These are phyloP conservation scores for Mycothermus thermophilus DNA, from an alignment of 495 filamentous ascomycete genomes.

Conservation along the genomic window DNA sequence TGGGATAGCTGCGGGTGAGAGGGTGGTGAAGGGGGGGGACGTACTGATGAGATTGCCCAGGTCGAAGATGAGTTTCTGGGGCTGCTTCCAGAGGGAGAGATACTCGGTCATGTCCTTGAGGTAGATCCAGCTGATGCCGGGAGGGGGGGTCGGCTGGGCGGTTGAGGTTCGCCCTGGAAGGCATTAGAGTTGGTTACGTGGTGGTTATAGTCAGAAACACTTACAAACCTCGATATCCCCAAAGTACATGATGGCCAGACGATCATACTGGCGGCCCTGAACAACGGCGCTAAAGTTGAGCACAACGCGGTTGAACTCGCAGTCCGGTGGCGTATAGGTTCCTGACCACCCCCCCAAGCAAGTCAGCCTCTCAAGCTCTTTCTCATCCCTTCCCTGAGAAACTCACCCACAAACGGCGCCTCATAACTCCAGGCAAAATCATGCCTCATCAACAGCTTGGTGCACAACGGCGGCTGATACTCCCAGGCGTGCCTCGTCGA, in stretches of 20 bases:
- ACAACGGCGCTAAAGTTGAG: conserved; percentile 75
- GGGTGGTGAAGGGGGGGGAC: neutral
- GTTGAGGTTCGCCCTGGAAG: conserved; percentile 72
- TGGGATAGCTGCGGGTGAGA: neutral
- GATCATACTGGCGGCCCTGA: conserved; percentile 63
- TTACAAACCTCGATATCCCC: conserved; percentile 65
- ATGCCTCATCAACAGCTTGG: conserved; percentile 51
- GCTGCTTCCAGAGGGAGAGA: conserved; percentile 47
- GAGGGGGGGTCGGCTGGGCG: conserved; percentile 55
- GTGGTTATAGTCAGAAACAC: conserved; percentile 6
- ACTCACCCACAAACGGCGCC: conserved; percentile 60
- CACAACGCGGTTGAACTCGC: conserved; percentile 61
- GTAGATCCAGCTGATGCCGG: conserved; percentile 62
- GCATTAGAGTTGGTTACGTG: too few species aligned
- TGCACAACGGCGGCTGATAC: conserved; percentile 29
- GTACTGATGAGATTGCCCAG: conserved; percentile 54
- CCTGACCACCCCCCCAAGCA: conserved; percentile 26
- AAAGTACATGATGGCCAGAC: conserved; percentile 67
- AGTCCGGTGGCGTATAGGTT: conserved; percentile 52
- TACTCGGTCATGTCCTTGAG: conserved; percentile 74
- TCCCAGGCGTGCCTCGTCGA: conserved; percentile 8
- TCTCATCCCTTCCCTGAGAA: neutral
- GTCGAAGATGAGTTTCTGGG: conserved; percentile 72
- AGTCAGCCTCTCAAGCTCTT: neutral
- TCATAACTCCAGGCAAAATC: conserved; percentile 68